Evolutionary conservation across 78 protist genomes (phyloP).

Genomic region (Dictyostelium intermedium): DNA sequence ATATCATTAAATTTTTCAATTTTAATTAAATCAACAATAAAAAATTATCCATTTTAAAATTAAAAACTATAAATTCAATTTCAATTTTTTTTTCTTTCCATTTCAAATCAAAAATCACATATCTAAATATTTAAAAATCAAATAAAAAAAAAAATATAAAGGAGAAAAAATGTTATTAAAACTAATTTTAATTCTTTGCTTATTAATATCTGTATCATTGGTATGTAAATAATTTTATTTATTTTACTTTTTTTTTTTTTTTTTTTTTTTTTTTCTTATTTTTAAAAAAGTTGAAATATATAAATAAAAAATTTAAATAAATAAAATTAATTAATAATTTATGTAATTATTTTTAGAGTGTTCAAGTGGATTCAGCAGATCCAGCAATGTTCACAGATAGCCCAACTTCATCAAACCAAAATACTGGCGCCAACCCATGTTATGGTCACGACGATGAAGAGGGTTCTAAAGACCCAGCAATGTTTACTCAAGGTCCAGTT

Average conservation of each 20-base stretch:
- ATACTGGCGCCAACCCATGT: not conserved
- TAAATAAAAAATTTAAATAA: too few relatives aligned
- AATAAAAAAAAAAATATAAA: not conserved
- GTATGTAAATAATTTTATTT: too few relatives aligned
- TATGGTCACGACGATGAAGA: not conserved
- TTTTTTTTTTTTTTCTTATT: too few relatives aligned
- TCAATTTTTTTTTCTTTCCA: not conserved
- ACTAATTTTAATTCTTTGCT: not conserved
- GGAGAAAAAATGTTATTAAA: not conserved
- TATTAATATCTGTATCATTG: not conserved
- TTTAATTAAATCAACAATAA: too few relatives aligned
- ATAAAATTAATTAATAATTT: too few relatives aligned
- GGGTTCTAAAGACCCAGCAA: not conserved
- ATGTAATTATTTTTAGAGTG: not conserved
- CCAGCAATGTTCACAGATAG: not conserved
- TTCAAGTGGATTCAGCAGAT: not conserved
- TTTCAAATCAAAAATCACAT: not conserved
- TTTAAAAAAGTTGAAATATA: too few relatives aligned
- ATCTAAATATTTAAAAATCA: too few relatives aligned
- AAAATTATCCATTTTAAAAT: too few relatives aligned
- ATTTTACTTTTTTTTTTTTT: too few relatives aligned
- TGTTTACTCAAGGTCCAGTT: not conserved
- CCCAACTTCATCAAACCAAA: too few relatives aligned
- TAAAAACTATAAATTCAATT: too few relatives aligned
- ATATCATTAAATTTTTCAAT: not conserved